Evolutionary conservation across 805 yeast species (phyloP), one percentile per base, ranked within the genome.

Genomic region (Osmozyma mogii): DNA sequence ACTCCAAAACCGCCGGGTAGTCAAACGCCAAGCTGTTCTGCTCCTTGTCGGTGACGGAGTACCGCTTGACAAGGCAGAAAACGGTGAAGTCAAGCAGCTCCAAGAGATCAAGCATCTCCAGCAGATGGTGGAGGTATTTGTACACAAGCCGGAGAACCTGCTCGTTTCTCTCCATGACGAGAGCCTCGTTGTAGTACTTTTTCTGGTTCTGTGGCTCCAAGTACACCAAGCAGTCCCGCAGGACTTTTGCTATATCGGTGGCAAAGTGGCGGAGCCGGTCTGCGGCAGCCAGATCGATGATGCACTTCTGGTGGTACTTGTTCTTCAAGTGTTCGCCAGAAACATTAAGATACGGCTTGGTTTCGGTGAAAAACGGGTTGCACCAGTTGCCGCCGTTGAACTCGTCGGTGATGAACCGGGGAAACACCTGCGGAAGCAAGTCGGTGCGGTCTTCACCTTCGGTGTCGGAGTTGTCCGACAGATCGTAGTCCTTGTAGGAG

Each of bases 331-430:
- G 66, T 36, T 61, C 65, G 2, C 68, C 69, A 41, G 67, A 58
- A 17, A 54, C 56, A 40, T 61, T 64, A 21, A 61, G 50, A 14
- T 56, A 57, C 6, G 52, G 45, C 28, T 57, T 62, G 20, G 44
- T 41, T 27, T 61, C 45, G 25, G 63, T 49, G 40, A 73, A 70
- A 40, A 78, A 78, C 15, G 83, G 84, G 43, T 79, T 80, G 27
- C 72, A 69, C 79, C 87, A 81, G 36, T 78, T 76, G n/a, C 88
- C 89, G 11, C 87, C 89, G 41, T 76, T 76, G 49, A 76, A 81
- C 31, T 70, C 73, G 17, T 75, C 75, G 24, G 68, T 63, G 12
- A 82, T 54, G 43, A 81, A 78, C 35, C 92, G 62, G 6, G 92
- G 87, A 39, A 76, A 72, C 2, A 77, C 56, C 47, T 79, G 80